Evolutionary conservation across 495 filamentous ascomycete genomes (phyloP), one percentile per base, ranked within the genome.

Genomic region (Daldinia decipiens): DNA sequence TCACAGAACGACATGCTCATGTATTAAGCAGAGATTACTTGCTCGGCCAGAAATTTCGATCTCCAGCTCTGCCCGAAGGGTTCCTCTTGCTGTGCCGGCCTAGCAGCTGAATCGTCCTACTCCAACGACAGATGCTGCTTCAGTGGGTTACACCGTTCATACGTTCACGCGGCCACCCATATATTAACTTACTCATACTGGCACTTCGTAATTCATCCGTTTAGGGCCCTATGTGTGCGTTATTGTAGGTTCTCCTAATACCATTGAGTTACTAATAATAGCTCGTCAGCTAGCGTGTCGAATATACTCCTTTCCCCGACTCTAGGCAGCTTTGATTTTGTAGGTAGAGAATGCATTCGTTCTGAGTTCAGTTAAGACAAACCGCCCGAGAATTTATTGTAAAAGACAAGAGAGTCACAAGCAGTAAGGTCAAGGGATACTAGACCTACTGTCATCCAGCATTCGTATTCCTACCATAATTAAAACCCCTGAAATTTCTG

Each of bases 61-160:
- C 26, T 19, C 50, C 17, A 51, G 62, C 38, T 65, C 15, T 39
- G 24, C 15, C 38, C 36, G 36, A 55, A 56, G 40, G 51, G 45
- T 57, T 45, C 47, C 15, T 27, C 36, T 39, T 53, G 38, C 13
- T 6, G 38, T 15, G 13, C 21, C 38, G 21, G 36, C 24, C 5
- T n/a, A 24, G 15, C n/a, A 47, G 27, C 17, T 39, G 29, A 47
- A 19, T 36, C 52, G 39, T 55, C 55, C 59, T 45, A 34, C 65
- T 31, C 19, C 38, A 50, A 40, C 12, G 12, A 38, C 8, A 36
- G 27, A 43, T 45, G 43, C 9, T 53, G 12, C 43, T 47, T 17
- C 13, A 17, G 27, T 7, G 39, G 52, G 19, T 70, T 31, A 59
- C 38, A 47, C 17, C 29, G 34, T 63, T 64, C 54, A 55, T 70